Evolutionary conservation across 257 asterid species (phyloP).

Genomic region (Cordia subcordata): DNA sequence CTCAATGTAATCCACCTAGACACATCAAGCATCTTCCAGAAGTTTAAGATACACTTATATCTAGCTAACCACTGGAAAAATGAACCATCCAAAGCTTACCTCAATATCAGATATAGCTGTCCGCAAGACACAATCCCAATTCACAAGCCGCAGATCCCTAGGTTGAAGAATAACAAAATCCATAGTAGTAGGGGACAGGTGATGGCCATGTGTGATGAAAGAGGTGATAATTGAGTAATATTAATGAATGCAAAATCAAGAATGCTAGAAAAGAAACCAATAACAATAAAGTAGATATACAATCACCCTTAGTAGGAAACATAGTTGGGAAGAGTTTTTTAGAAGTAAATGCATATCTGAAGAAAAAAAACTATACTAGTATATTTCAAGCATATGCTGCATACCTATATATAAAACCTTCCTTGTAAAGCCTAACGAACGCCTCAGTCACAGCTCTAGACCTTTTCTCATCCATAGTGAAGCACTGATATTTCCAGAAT

Average conservation of each 20-base stretch:
- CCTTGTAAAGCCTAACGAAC: constrained; percentile 76
- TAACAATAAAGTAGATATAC: no score
- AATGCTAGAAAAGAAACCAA: no score
- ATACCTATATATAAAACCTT: constrained; percentile 87
- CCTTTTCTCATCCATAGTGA: constrained; percentile 92
- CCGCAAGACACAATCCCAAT: constrained; percentile 88
- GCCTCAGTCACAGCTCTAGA: constrained; percentile 93
- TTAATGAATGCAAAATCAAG: no score
- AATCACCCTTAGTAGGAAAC: no score
- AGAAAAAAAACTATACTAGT: no score
- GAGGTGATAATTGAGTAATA: no score
- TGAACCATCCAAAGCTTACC: constrained; percentile 31
- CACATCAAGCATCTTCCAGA: constrained; percentile 21
- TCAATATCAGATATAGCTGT: constrained; percentile 98
- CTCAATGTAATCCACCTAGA: constrained; percentile 75
- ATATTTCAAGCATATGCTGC: neutral
- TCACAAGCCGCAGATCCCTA: constrained; percentile 88
- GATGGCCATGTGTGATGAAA: no score
- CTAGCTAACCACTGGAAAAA: neutral
- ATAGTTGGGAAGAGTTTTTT: no score
- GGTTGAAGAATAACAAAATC: constrained; percentile 4
- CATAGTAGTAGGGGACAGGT: no score
- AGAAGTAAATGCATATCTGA: no score
- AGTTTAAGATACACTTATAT: neutral
- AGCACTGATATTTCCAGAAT: constrained; percentile 45